Base-by-base conservation (phyloP, 1,139 yeast genomes). In the Chernovozyma sophiae-reginae region DNA sequence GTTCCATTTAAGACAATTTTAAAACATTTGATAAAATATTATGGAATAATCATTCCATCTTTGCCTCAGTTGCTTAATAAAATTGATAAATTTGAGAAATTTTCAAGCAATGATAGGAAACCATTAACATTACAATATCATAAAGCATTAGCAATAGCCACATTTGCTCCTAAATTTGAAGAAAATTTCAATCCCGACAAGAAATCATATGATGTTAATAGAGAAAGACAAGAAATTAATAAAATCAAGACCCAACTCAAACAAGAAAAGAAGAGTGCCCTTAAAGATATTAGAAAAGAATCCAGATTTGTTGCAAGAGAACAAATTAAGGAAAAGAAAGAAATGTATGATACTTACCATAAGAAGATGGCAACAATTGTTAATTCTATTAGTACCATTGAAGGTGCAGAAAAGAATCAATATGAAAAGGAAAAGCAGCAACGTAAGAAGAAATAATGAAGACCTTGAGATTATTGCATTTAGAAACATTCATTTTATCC, bases 131-230 rank as follows among this genome's bases (percentile, higher is more conserved):
- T 92, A 46, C 99, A 94, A 64, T 66, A 77, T n/a, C 97, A 90
- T 63, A 79, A 77, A 53, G 87, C 95, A 25, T 60, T 92, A 40
- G 85, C 96, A 3, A 84, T 94, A 52, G 83, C 92, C 34, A 77
- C 96, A 1, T 76, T 74, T 54, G 84, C 90, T 31, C 99, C 99
- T 46, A 83, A 86, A 62, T 94, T 85, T 56, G 97, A 90, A 62
- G 97, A 87, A 54, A 87, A 89, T 68, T 94, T 83, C 75, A 90
- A 89, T 65, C 96, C 97, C 42, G 97, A 87, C 55, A 86, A 82
- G 77, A 87, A 86, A 63, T 85, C 95, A 12, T 86, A 89, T 59
- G 97, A 90, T 57, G 76, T 83, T 39, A 85, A 90, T 57, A 72
- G 80, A 47, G 81, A 83, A 43, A 77, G 95, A 59, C 86, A 82